Evolutionary conservation across 2,329 filamentous ascomycete genomes (phyloP), one percentile per base, ranked within the genome.

Genomic region (Atkinsonella texensis): DNA sequence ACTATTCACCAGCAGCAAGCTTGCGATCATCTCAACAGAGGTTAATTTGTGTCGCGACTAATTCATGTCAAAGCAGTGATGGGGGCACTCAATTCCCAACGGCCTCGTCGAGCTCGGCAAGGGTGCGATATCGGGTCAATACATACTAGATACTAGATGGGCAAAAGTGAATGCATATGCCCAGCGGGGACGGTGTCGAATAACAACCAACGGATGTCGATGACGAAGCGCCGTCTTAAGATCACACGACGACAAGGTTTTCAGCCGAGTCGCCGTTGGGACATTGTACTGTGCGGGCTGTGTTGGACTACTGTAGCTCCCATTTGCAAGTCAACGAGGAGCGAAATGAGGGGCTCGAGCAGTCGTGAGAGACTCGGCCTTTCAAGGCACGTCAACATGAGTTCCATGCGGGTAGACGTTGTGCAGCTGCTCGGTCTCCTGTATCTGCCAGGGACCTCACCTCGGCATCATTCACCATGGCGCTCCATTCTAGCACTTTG

Each of bases 241-340:
- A 44, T 40, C 40, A 38, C 31, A 32, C 28, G 17, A n/a, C 2
- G 48, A 45, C 48, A 50, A 45, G 48, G 48, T 50, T 45, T 23
- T 50, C 32, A 45, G 48, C 32, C 48, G 32, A 18, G 41, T 39
- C 33, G 20, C 32, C 12, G 39, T 49, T 38, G 31, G 10, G 15
- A 8, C 9, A 28, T 11, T 33, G 18, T 40, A 50, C 48, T 50
- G 48, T 50, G 48, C 48, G 48, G 40, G 42, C 48, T 33, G 20
- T n/a, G 28, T 15, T 2, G 3, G 20, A 11, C 31, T 42, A 42
- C 13, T 20, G 28, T 42, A 38, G 12, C 12, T 15, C 11, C 35
- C 11, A 38, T 15, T 38, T 38, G 35, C 10, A 38, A 38, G 11
- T 38, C 35, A 15, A 38, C 15, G 11, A 28, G 10, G 11, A 12